Evolutionary conservation across 2,329 filamentous ascomycete species (phyloP), one percentile per base, ranked within the genome.

Genomic region (Lasiodiplodia gonubiensis): DNA sequence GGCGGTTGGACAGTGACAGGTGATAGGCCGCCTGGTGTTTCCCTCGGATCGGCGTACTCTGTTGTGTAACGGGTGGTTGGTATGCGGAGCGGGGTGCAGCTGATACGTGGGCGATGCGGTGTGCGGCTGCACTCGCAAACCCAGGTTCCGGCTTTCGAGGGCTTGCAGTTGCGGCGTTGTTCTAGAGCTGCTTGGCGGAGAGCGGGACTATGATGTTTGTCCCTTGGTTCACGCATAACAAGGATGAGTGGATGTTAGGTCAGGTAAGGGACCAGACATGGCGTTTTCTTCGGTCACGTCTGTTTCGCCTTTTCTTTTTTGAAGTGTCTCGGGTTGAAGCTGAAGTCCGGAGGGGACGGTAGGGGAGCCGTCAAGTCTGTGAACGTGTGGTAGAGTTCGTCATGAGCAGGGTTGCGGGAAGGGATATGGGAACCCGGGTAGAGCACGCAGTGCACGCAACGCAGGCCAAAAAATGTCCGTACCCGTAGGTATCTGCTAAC

Each of bases 11-110:
- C 49, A 27, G 49, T 52, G n/a, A 21, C 23, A 16, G 49, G 23
- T 54, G 52, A 35, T 54, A 52, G 49, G 49, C 14, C 25, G 49
- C 25, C 49, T 30, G 49, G 23, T 10, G 27, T 10, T 4, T 52
- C 25, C 27, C 27, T 18, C 49, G 25, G 49, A 30, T 52, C 25
- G 16, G 42, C 18, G 42, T 11, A 11, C 21, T 52, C 25, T 54
- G 52, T 8, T 25, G 53, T 57, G 53, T 57, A 57, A 57, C 53
- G 53, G 21, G 10, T 57, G 53, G 53, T 57, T 57, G 53, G n/a
- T 57, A 57, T 39, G 53, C 27, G 52, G 52, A 21, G 30, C 52
- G 42, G 42, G 42, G 42, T 46, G 42, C 6, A n/a, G 42, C 18
- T 46, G 21, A 27, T 52, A 27, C n/a, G 18, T n/a, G 14, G 48